phyloP scores from a whole-genome alignment of 192 early-diverging fungal genomes.

The Podila verticillata region DNA sequence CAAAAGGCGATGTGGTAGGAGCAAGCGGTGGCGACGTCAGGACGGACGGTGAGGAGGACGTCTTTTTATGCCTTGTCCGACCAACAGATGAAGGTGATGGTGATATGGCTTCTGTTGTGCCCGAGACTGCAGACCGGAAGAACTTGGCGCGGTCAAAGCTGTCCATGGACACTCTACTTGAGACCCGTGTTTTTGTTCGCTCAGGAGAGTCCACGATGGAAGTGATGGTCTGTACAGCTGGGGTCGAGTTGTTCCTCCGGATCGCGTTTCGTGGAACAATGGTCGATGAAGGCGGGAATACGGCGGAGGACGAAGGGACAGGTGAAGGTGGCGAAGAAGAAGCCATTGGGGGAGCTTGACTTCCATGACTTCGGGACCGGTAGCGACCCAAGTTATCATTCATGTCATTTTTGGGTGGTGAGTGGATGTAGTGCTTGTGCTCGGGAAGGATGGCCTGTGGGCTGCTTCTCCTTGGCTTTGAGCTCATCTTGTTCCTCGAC shows the following conservation, averaged over 20 bases:
- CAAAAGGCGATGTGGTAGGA: slow-evolving; percentile 8
- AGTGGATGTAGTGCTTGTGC: neutral
- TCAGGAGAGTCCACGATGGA: neutral
- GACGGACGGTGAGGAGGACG: slow-evolving; percentile 29
- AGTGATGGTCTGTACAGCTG: slow-evolving; percentile 15
- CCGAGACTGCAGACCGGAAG: neutral
- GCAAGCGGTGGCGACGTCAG: slow-evolving; percentile 26
- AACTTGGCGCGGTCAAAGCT: slow-evolving; percentile 23
- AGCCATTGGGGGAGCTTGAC: neutral
- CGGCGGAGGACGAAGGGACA: neutral
- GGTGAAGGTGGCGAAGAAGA: neutral
- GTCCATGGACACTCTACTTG: slow-evolving; percentile 34
- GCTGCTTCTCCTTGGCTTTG: neutral
- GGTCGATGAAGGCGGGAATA: neutral
- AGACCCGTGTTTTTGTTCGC: neutral
- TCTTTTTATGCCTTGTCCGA: slow-evolving; percentile 36
- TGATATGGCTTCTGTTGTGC: neutral
- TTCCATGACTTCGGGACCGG: neutral
- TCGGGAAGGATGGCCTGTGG: neutral
- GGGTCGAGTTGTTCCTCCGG: slow-evolving; percentile 25
- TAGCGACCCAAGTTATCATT: neutral
- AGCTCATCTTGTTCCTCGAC: neutral
- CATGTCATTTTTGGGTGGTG: neutral
- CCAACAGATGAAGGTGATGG: neutral
- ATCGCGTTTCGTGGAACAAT: slow-evolving; percentile 12